Evolutionary conservation across 2,329 filamentous ascomycete species (phyloP).

Genomic region (Alternaria incomplexa): DNA sequence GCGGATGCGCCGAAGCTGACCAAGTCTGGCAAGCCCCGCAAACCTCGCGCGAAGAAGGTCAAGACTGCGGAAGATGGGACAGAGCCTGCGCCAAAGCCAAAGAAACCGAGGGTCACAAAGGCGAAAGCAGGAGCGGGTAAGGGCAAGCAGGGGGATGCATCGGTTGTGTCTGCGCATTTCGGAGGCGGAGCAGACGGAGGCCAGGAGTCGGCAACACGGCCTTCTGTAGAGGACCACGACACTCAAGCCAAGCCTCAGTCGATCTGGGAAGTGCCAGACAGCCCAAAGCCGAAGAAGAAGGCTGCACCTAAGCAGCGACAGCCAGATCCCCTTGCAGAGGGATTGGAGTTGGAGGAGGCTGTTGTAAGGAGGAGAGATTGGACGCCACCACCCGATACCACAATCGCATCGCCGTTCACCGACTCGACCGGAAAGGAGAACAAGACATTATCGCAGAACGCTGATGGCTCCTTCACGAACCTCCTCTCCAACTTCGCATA

Average conservation of each 20-base stretch:
- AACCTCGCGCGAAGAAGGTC: slow-evolving; percentile 40
- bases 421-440: slow-evolving; percentile 36
- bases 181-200: background rate
- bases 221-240: background rate
- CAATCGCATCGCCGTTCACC: slow-evolving; percentile 12
- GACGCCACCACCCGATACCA: slow-evolving; percentile 45
- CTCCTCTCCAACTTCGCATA: slow-evolving; percentile 41
- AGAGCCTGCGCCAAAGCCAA: slow-evolving; percentile 29
- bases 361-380: slow-evolving; percentile 41
- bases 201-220: background rate
- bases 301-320: slow-evolving; percentile 18
- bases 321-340: slow-evolving; percentile 9
- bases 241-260: slow-evolving; percentile 9
- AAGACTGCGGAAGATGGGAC: slow-evolving; percentile 7
- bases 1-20: slow-evolving; percentile 19
- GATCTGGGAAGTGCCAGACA: slow-evolving; percentile 36
- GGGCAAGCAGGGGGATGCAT: slow-evolving; percentile 18
- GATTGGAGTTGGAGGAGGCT: slow-evolving; percentile 38
- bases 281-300: slow-evolving; percentile 21
- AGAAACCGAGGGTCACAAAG: slow-evolving; percentile 34
- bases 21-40: slow-evolving; percentile 36
- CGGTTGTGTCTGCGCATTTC: slow-evolving; percentile 32
- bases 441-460: slow-evolving; percentile 4
- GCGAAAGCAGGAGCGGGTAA: slow-evolving; percentile 21
- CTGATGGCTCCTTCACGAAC: slow-evolving; percentile 27